Percentiles rank a stretch among this genome's conserved stretches.
Evolutionary conservation across 129 eudicot genomes (phyloP).

Genomic region (Dittrichia graveolens): DNA sequence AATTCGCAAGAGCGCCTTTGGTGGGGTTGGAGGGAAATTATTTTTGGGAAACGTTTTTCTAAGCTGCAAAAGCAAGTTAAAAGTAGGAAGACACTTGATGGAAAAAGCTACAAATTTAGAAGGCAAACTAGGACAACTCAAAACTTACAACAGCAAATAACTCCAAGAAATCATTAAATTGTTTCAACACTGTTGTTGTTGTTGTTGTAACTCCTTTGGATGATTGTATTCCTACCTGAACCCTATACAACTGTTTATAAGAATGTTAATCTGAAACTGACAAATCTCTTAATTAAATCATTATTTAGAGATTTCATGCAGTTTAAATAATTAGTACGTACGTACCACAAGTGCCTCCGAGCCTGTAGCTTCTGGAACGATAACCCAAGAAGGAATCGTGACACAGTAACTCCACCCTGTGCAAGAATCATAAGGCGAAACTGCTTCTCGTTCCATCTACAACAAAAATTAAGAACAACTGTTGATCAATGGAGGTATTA

Average conservation of each 20-base stretch:
- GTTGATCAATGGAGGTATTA: no score
- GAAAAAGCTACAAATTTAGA: neutral
- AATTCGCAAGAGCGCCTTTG: constrained; percentile 66
- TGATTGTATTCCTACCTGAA: constrained; percentile 72
- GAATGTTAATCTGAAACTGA: neutral
- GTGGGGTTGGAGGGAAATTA: constrained; percentile 66
- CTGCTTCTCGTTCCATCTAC: constrained; percentile 69
- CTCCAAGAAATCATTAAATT: constrained; percentile 77
- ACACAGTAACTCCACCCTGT: constrained; percentile 85
- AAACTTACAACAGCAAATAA: constrained; percentile 59
- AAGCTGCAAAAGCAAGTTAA: constrained; percentile 44
- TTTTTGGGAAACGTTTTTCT: constrained; percentile 58
- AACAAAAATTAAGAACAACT: neutral
- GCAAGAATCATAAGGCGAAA: constrained; percentile 81
- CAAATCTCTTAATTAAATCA: neutral
- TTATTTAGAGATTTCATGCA: constrained; percentile 33
- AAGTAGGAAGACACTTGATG: neutral
- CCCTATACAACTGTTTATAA: constrained; percentile 77
- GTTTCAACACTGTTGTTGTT: constrained; percentile 64
- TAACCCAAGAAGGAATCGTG: constrained; percentile 75
- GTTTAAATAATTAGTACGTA: constrained; percentile 4
- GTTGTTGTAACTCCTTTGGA: constrained; percentile 66
- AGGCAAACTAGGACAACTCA: neutral
- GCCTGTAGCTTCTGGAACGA: constrained; percentile 67
- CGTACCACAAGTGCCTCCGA: constrained; percentile 78